Evolutionary conservation across 73 alveolate genomes (phyloP).

Genomic region (Symbiodinium natans): DNA sequence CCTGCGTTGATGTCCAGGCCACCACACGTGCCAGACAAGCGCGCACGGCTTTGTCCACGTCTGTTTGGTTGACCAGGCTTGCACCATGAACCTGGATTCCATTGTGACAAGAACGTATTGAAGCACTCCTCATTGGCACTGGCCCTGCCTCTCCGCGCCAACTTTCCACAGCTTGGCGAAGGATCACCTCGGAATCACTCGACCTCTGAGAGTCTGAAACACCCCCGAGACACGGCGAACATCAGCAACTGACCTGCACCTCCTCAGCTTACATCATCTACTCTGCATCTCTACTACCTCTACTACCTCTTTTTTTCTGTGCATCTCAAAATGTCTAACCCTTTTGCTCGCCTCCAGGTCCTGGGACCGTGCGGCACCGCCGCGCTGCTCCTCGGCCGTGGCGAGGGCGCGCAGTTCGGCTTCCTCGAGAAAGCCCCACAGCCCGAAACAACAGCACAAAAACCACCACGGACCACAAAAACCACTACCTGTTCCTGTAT

Average conservation of each 20-base stretch:
- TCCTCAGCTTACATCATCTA: too few relatives aligned
- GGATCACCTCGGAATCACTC: background rate
- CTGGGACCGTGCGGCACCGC: slow-evolving; percentile 3
- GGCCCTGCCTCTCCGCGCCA: slow-evolving; percentile 42
- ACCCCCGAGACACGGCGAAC: background rate
- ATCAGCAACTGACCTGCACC: too few relatives aligned
- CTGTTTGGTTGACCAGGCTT: slow-evolving; percentile 13
- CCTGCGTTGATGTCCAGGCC: slow-evolving; percentile 39
- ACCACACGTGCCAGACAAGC: slow-evolving; percentile 29
- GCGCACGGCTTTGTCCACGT: slow-evolving; percentile 51
- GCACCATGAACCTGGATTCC: slow-evolving; percentile 52
- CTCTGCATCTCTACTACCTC: too few relatives aligned
- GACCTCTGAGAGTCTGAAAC: background rate
- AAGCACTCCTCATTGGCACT: background rate
- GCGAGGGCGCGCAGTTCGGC: slow-evolving; percentile 38
- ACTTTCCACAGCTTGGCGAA: slow-evolving; percentile 25
- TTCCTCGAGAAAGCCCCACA: background rate
- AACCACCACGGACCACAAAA: too few relatives aligned
- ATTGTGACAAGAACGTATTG: background rate
- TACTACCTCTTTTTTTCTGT: too few relatives aligned
- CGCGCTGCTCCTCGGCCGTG: background rate
- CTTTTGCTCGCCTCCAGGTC: slow-evolving; percentile 79
- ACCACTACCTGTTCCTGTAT: too few relatives aligned
- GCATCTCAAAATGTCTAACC: too few relatives aligned
- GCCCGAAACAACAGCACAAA: background rate